Conservation (phyloP, 169 alveolate genomes). For the Plasmodium gonderi region DNA sequence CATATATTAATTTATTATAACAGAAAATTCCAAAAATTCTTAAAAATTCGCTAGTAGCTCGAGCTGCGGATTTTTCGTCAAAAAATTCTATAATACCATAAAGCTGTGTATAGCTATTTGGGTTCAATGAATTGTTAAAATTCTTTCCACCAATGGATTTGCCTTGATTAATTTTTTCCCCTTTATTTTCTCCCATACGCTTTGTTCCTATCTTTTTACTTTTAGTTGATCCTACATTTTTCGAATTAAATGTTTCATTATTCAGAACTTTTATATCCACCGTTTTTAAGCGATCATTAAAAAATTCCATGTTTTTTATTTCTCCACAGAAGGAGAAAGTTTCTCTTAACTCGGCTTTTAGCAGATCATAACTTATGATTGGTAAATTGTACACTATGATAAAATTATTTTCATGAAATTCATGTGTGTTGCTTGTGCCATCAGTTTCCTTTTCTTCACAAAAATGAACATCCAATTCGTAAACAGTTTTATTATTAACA, state of each 20-base stretch:
- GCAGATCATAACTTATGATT: slow-evolving; percentile 36
- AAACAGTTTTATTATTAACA: slow-evolving; percentile 10
- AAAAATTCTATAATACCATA: slow-evolving; percentile 57
- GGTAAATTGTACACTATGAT: slow-evolving; percentile 52
- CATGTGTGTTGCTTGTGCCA: neutral
- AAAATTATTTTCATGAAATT: slow-evolving; percentile 28
- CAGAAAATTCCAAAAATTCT: slow-evolving; percentile 70
- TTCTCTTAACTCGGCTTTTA: slow-evolving; percentile 33
- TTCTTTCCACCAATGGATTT: neutral
- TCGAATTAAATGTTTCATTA: neutral
- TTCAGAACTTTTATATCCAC: slow-evolving; percentile 35
- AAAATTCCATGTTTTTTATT: slow-evolving; percentile 52
- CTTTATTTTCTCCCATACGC: neutral
- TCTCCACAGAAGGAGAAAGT: slow-evolving; percentile 66
- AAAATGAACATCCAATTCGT: slow-evolving; percentile 59
- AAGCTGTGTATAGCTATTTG: slow-evolving; percentile 30
- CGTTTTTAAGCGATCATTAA: slow-evolving; percentile 62
- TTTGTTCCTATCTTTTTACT: neutral
- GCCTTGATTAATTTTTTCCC: neutral
- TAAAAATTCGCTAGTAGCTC: slow-evolving; percentile 64
- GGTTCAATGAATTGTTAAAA: neutral
- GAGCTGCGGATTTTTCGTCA: slow-evolving; percentile 36
- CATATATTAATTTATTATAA: slow-evolving; percentile 67
- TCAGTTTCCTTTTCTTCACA: neutral
- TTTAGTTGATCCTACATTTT: neutral